These are phyloP conservation scores for Daedaleopsis nitida DNA, from an alignment of 768 basidiomycete genomes.

Conservation along the genomic window DNA sequence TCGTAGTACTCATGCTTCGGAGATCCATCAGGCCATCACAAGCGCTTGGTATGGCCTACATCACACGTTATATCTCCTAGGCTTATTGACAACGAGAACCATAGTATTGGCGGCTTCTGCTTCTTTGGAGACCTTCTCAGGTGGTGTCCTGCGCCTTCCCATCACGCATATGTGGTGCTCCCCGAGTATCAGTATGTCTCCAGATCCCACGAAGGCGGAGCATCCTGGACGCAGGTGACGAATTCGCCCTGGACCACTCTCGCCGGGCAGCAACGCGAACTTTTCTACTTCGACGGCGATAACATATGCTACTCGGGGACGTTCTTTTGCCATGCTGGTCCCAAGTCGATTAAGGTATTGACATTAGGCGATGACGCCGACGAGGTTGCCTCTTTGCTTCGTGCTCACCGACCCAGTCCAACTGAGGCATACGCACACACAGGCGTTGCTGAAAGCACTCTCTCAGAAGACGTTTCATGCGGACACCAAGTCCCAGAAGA, in stretches of 20 bases:
- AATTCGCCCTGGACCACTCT: slow-evolving; percentile 4
- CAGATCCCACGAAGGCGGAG: background rate
- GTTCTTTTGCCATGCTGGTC: slow-evolving; percentile 14
- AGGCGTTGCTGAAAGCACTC: background rate
- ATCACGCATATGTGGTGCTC: slow-evolving; percentile 6
- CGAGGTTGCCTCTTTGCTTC: background rate
- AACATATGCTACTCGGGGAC: slow-evolving; percentile 15
- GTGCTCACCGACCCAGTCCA: background rate
- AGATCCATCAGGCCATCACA: background rate
- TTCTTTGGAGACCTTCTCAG: slow-evolving; percentile 3
- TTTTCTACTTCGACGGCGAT: slow-evolving; percentile 10
- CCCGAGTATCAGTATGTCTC: background rate
- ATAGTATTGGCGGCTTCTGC: slow-evolving; percentile 6
- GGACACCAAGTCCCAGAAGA: slow-evolving; percentile 1
- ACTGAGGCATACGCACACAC: background rate
- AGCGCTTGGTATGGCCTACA: slow-evolving; percentile 1
- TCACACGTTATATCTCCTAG: background rate
- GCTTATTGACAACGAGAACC: background rate
- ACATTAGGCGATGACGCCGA: background rate
- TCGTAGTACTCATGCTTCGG: background rate
- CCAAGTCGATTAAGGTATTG: background rate
- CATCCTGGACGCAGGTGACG: background rate
- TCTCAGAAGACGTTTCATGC: slow-evolving; percentile 3
- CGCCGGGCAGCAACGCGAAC: slow-evolving; percentile 8
- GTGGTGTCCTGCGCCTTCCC: slow-evolving; percentile 6